Evolutionary conservation across 2,329 filamentous ascomycete genomes (phyloP).

Genomic region (Neonectria faginata): DNA sequence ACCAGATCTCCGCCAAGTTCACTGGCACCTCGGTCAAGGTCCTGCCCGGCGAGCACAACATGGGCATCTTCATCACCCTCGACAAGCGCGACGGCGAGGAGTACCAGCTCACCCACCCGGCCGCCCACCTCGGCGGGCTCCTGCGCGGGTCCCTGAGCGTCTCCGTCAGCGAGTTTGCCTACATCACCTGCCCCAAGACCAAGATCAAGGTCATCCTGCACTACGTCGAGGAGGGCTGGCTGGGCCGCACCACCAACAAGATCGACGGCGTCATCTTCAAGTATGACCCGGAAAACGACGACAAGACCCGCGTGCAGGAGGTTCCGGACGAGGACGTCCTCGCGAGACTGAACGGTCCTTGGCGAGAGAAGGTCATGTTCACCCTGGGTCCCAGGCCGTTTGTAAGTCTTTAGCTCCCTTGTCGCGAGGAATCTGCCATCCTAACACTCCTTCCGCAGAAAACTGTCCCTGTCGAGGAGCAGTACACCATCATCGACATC

Average conservation of each 20-base stretch:
- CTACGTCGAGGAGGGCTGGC: constrained; percentile 95
- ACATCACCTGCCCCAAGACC: constrained; percentile 89
- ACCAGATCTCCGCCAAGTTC: constrained; percentile 97
- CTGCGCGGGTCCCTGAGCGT: constrained; percentile 89
- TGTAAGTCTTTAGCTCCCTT: constrained; percentile 59
- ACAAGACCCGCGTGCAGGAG: constrained; percentile 82
- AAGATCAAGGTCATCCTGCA: constrained; percentile 91
- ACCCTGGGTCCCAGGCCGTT: constrained; percentile 69
- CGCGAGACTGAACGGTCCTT: constrained; percentile 84
- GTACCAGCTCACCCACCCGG: constrained; percentile 94
- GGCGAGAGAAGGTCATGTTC: constrained; percentile 79
- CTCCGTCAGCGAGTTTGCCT: constrained; percentile 89
- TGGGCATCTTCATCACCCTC: constrained; percentile 93
- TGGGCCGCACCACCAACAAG: constrained; percentile 90
- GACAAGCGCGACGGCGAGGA: constrained; percentile 85
- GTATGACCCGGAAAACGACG: constrained; percentile 89
- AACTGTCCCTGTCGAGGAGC: constrained; percentile 65
- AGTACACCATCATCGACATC: constrained; percentile 86
- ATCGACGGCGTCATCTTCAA: constrained; percentile 92
- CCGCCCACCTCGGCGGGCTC: constrained; percentile 91
- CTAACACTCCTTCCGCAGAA: constrained; percentile 46
- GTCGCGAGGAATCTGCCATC: background rate
- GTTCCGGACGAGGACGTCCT: constrained; percentile 88
- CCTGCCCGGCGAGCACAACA: constrained; percentile 89
- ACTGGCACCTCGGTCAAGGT: constrained; percentile 95